Percentiles rank a stretch among this genome's conserved stretches.
Conservation (phyloP, 2,329 filamentous ascomycete genomes). For the Colletotrichum sp. region DNA sequence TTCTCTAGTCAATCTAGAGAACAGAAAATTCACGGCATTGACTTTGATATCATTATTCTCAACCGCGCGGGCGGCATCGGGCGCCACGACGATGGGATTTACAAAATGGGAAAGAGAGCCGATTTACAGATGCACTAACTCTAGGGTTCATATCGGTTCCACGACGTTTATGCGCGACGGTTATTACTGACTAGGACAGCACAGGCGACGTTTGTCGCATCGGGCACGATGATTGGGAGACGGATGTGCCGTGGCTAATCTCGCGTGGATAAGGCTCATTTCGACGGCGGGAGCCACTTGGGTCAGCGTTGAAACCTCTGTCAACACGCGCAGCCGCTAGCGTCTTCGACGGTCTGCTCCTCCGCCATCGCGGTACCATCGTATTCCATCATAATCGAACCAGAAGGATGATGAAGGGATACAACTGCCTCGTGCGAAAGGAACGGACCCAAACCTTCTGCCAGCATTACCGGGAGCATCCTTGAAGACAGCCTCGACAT, state of each 20-base stretch:
- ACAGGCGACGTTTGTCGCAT: background rate
- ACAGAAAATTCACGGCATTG: background rate
- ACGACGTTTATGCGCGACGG: background rate
- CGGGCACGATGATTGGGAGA: constrained; percentile 8
- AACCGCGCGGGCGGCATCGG: background rate
- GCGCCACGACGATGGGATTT: background rate
- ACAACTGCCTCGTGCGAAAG: background rate
- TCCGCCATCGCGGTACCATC: background rate
- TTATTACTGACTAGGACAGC: background rate
- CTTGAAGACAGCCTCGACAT: background rate
- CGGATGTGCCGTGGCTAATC: constrained; percentile 7
- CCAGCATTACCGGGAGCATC: background rate
- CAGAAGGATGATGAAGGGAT: background rate
- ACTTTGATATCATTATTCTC: background rate
- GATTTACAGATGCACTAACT: background rate
- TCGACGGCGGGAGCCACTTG: constrained; percentile 8
- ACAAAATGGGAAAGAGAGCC: background rate
- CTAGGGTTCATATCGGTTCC: background rate
- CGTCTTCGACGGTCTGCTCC: background rate
- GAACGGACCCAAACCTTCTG: background rate
- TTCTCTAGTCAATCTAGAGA: background rate
- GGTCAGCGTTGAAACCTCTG: background rate
- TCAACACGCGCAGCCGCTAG: background rate
- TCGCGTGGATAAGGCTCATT: constrained; percentile 19
- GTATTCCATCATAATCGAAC: background rate